These are phyloP conservation scores for Candida taoyuanica DNA, from an alignment of 805 yeast species.

Conservation along the genomic window DNA sequence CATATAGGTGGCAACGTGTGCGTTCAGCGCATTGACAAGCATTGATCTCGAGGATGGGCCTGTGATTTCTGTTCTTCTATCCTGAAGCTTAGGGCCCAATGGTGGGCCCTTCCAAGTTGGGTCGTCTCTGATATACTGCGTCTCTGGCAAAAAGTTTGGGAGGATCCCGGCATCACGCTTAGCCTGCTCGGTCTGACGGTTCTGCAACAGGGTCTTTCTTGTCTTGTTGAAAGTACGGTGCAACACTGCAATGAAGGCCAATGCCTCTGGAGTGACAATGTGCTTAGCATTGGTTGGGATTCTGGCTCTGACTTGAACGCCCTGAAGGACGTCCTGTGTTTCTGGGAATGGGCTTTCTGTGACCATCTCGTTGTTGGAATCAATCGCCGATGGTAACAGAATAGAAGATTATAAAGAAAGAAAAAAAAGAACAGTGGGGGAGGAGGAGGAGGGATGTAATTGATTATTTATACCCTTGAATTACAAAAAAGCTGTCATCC, in stretches of 20 bases:
- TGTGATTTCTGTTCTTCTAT: slow-evolving; percentile 77
- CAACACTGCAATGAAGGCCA: slow-evolving; percentile 64
- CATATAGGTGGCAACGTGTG: slow-evolving; percentile 78
- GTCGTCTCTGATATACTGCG: slow-evolving; percentile 64
- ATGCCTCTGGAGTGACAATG: slow-evolving; percentile 43
- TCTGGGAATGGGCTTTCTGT: slow-evolving; percentile 28
- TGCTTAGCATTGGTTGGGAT: slow-evolving; percentile 35
- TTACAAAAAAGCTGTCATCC: too few species aligned
- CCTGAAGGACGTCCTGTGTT: slow-evolving; percentile 28
- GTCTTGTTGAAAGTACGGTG: slow-evolving; percentile 67
- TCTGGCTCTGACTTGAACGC: slow-evolving; percentile 35
- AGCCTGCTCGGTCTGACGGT: slow-evolving; percentile 58
- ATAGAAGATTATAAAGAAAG: too few species aligned
- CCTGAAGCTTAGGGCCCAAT: slow-evolving; percentile 65
- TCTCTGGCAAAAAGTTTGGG: slow-evolving; percentile 64
- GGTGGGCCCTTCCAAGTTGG: slow-evolving; percentile 74
- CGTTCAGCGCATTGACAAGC: slow-evolving; percentile 78
- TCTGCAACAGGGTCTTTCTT: slow-evolving; percentile 53
- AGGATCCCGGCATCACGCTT: slow-evolving; percentile 57
- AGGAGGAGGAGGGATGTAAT: too few species aligned
- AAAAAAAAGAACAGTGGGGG: too few species aligned
- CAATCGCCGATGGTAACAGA: too few species aligned
- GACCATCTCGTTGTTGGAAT: slow-evolving; percentile 11
- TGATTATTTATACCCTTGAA: too few species aligned
- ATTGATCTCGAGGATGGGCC: slow-evolving; percentile 84